phyloP scores from a whole-genome alignment of 169 alveolate genomes.

The Plasmodium gonderi region DNA sequence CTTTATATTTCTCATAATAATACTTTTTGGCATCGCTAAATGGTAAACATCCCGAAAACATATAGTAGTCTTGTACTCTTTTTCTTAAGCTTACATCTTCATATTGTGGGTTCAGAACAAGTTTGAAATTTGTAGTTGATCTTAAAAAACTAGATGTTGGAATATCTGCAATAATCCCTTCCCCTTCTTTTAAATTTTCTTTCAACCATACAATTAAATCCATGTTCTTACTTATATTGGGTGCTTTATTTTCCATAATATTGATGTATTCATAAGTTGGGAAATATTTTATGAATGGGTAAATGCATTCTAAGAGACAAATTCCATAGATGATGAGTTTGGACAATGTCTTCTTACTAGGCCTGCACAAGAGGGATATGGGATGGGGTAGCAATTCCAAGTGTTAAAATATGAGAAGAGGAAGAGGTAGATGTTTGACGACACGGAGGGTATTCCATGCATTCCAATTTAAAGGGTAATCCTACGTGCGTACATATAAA shows the following conservation, averaged over 20 bases:
- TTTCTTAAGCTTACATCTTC: slow-evolving; percentile 42
- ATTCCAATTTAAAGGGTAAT: too few relatives aligned
- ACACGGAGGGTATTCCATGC: background rate
- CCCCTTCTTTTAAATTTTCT: slow-evolving; percentile 29
- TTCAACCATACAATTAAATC: slow-evolving; percentile 39
- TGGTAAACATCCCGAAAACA: slow-evolving; percentile 40
- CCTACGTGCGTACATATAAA: too few relatives aligned
- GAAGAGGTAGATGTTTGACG: background rate
- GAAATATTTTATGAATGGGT: slow-evolving; percentile 44
- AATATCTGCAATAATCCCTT: slow-evolving; percentile 38
- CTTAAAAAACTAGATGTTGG: slow-evolving; percentile 71
- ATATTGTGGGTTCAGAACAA: slow-evolving; percentile 68
- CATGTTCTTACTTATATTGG: slow-evolving; percentile 17
- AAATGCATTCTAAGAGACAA: slow-evolving; percentile 24
- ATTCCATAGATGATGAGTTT: background rate
- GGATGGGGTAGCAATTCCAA: background rate
- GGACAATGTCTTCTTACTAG: background rate
- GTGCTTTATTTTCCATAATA: background rate
- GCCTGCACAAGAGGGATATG: background rate
- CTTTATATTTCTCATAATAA: slow-evolving; percentile 40
- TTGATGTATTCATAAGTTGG: slow-evolving; percentile 53
- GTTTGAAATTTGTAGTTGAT: slow-evolving; percentile 43
- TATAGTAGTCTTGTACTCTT: slow-evolving; percentile 56
- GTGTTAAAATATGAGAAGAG: background rate
- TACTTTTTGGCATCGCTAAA: slow-evolving; percentile 61